These are phyloP conservation scores for Tausonia pullulans DNA, from an alignment of 1,284 basidiomycete genomes.

Conservation along the genomic window DNA sequence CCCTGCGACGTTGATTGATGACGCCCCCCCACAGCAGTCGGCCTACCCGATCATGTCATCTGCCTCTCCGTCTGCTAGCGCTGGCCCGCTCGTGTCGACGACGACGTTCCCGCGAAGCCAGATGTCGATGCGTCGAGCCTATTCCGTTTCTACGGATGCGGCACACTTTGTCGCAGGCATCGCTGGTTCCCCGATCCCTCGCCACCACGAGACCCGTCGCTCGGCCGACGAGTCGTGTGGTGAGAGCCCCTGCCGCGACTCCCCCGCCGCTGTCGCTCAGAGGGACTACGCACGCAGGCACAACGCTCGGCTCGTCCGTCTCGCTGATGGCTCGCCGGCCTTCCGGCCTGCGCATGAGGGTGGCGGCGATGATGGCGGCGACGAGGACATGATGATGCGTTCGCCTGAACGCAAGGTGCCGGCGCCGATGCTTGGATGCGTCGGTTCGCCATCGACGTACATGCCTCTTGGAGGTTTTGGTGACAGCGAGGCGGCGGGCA, in stretches of 20 bases:
- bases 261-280: constrained; percentile 13
- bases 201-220: too few relatives aligned
- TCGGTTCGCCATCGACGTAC: too few relatives aligned
- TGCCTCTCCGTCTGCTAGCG: too few relatives aligned
- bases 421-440: constrained; percentile 28
- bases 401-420: not conserved
- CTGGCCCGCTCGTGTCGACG: too few relatives aligned
- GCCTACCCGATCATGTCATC: constrained; percentile 1
- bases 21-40: not conserved
- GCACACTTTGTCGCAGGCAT: too few relatives aligned
- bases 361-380: constrained; percentile 19
- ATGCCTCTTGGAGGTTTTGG: constrained; percentile 58
- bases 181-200: too few relatives aligned
- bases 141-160: constrained; percentile 27
- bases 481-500: constrained; percentile 84
- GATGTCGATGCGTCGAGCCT: constrained; percentile 30
- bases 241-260: too few relatives aligned
- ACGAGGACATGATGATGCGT: constrained; percentile 19
- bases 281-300: constrained; percentile 25
- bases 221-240: too few relatives aligned
- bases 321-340: constrained; percentile 29
- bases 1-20: not conserved
- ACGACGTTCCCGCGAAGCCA: too few relatives aligned
- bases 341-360: constrained; percentile 22
- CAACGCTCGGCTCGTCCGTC: constrained; percentile 21